Conservation (phyloP, 2,329 filamentous ascomycete species). For the Botryotinia calthae region DNA sequence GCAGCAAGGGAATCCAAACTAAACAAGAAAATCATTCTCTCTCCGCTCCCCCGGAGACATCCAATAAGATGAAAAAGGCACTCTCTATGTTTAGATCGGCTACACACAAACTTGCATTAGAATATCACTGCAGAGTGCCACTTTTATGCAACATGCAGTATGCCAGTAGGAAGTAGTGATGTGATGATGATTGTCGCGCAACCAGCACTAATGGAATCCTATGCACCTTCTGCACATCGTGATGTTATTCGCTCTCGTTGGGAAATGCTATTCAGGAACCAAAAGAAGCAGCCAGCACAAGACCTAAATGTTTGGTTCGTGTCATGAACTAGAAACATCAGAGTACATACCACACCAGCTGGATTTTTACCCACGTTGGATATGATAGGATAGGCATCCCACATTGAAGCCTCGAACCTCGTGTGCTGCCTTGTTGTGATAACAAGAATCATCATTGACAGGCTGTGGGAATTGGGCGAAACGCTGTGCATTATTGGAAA, state of each 20-base stretch:
- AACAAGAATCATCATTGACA: neutral
- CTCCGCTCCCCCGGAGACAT: neutral
- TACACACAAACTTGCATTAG: conserved; percentile 12
- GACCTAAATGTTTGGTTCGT: neutral
- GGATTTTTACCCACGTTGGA: neutral
- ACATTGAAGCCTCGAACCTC: neutral
- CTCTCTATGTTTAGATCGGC: conserved; percentile 21
- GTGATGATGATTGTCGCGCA: conserved; percentile 3
- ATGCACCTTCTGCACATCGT: conserved; percentile 1
- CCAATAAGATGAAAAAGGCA: neutral
- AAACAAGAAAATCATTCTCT: neutral
- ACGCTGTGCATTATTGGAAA: conserved; percentile 19
- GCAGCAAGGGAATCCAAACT: conserved; percentile 16
- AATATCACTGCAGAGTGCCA: neutral
- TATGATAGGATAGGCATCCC: conserved; percentile 6
- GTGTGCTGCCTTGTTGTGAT: neutral
- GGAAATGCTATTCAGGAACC: neutral
- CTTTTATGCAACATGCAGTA: conserved; percentile 21
- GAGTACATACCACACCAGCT: neutral
- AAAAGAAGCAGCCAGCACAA: neutral
- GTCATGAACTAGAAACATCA: neutral
- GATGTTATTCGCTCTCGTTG: neutral
- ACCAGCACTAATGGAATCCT: neutral
- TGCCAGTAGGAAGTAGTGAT: neutral
- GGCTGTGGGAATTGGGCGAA: conserved; percentile 18